These are phyloP conservation scores for Cetraspora pellucida DNA, from an alignment of 192 early-diverging fungal species.

Conservation along the genomic window DNA sequence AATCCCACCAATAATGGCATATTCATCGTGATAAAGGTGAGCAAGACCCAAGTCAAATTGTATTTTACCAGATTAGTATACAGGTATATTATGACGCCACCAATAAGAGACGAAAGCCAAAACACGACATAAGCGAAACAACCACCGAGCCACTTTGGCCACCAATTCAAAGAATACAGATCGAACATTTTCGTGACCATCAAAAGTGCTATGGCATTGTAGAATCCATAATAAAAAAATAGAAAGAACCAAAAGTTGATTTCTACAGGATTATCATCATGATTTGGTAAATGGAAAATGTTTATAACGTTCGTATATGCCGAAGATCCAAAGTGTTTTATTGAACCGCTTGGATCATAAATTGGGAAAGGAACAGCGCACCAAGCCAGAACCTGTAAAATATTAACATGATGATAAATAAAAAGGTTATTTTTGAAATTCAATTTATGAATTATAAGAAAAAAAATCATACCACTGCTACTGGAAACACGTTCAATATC, in stretches of 20 bases:
- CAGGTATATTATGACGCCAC: constrained; percentile 62
- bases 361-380: constrained; percentile 59
- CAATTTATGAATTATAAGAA: constrained; percentile 5
- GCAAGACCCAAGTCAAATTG: constrained; percentile 66
- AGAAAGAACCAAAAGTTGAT: constrained; percentile 84
- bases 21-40: constrained; percentile 75
- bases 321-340: background rate
- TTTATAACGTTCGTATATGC: background rate
- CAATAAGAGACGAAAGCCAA: constrained; percentile 62
- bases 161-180: constrained; percentile 80
- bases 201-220: constrained; percentile 71
- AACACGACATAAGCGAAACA: constrained; percentile 64
- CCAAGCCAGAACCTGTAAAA: constrained; percentile 54
- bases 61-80: constrained; percentile 56
- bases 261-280: constrained; percentile 36
- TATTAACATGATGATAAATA: constrained; percentile 39
- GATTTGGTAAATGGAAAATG: constrained; percentile 30
- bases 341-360: constrained; percentile 35
- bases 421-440: background rate
- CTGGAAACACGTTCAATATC: constrained; percentile 54
- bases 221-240: constrained; percentile 75
- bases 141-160: constrained; percentile 69
- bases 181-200: constrained; percentile 79
- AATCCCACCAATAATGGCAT: constrained; percentile 70
- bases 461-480: constrained; percentile 37